These are phyloP conservation scores for Kalanchoe fedtschenkoi DNA, from an alignment of 164 flowering plant species.

Conservation along the genomic window DNA sequence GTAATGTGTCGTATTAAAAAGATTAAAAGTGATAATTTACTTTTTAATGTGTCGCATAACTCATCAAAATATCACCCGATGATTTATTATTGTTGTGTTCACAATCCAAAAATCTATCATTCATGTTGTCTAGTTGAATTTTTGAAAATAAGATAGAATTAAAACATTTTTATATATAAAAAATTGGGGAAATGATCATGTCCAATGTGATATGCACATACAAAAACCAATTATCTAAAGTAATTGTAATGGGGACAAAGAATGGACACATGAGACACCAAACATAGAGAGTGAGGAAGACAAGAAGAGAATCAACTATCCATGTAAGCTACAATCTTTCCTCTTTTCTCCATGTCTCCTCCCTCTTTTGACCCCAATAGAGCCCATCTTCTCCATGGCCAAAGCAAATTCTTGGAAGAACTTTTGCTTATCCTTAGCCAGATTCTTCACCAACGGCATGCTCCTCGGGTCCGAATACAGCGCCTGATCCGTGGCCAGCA, in stretches of 20 bases:
- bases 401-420: constrained; percentile 62
- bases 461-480: neutral
- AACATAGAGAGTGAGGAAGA: neutral
- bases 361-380: constrained; percentile 64
- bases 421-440: constrained; percentile 50
- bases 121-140: too few species aligned
- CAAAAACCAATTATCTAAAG: too few species aligned
- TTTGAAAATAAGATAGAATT: too few species aligned
- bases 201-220: too few species aligned
- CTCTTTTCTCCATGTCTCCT: constrained; percentile 63
- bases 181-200: too few species aligned
- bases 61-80: too few species aligned
- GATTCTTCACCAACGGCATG: constrained; percentile 25
- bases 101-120: too few species aligned
- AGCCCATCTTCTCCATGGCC: constrained; percentile 89
- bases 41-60: too few species aligned
- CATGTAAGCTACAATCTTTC: constrained; percentile 36
- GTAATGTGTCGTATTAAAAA: too few species aligned
- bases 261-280: neutral
- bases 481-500: neutral
- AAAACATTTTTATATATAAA: too few species aligned
- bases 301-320: neutral
- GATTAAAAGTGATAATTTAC: too few species aligned
- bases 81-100: too few species aligned
- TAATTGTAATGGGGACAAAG: neutral